Conservation (phyloP, 441 rosid species). For the Erodium trifolium region DNA sequence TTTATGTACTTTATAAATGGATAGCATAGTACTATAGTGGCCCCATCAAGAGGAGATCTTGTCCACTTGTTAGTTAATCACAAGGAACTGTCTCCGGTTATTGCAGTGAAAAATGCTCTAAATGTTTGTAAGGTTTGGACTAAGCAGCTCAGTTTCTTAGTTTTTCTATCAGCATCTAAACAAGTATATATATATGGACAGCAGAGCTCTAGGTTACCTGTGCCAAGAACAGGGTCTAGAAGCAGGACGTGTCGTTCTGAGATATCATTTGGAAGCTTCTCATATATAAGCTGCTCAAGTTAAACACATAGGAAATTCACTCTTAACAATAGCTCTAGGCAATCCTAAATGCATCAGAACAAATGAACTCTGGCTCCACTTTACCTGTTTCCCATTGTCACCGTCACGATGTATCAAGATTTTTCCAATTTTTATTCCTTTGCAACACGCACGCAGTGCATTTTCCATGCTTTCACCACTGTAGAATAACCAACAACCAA, state of each 20-base stretch:
- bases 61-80: too few relatives aligned
- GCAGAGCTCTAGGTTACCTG: slow-evolving; percentile 41
- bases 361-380: background rate
- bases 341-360: background rate
- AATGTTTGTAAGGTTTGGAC: too few relatives aligned
- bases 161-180: background rate
- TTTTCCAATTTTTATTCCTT: slow-evolving; percentile 93
- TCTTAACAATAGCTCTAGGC: slow-evolving; percentile 3
- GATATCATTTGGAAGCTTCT: slow-evolving; percentile 96
- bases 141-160: slow-evolving; percentile 13
- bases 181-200: background rate
- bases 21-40: too few relatives aligned
- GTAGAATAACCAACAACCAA: slow-evolving; percentile 10
- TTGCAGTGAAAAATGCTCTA: too few relatives aligned
- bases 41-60: too few relatives aligned
- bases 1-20: too few relatives aligned
- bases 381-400: slow-evolving; percentile 87
- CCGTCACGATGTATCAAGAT: slow-evolving; percentile 92
- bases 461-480: slow-evolving; percentile 94
- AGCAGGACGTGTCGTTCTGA: slow-evolving; percentile 93
- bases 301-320: background rate
- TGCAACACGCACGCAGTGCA: slow-evolving; percentile 41
- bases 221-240: slow-evolving; percentile 91
- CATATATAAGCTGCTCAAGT: slow-evolving; percentile 71
- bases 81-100: too few relatives aligned